phyloP scores from a whole-genome alignment of 2,329 filamentous ascomycete species.

The Arthrobotrys iridis region DNA sequence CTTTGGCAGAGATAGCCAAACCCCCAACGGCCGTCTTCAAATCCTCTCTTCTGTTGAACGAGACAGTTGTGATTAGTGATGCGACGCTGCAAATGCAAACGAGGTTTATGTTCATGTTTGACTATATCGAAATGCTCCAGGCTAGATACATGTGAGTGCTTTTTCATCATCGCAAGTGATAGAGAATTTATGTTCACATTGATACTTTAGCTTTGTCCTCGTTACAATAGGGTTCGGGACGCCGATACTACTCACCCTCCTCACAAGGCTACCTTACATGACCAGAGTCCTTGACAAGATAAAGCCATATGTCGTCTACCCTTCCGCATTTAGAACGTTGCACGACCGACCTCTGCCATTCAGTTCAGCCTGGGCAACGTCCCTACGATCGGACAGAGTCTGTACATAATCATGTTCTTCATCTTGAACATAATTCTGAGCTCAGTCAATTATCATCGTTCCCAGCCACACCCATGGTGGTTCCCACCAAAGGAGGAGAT shows the following conservation, averaged over 20 bases:
- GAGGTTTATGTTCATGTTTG: slow-evolving; percentile 49
- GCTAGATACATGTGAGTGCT: slow-evolving; percentile 40
- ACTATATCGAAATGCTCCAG: slow-evolving; percentile 50
- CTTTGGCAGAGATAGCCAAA: slow-evolving; percentile 49
- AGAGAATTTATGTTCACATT: not conserved
- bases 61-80: slow-evolving; percentile 17
- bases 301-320: slow-evolving; percentile 60
- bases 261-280: slow-evolving; percentile 59
- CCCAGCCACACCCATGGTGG: slow-evolving; percentile 30
- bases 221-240: slow-evolving; percentile 56
- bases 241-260: slow-evolving; percentile 57
- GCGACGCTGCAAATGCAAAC: slow-evolving; percentile 11
- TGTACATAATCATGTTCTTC: slow-evolving; percentile 64
- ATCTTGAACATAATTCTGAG: slow-evolving; percentile 61
- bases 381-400: slow-evolving; percentile 63
- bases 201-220: not conserved
- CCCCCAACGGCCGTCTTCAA: slow-evolving; percentile 33
- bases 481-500: slow-evolving; percentile 33
- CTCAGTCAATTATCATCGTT: slow-evolving; percentile 58
- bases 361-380: slow-evolving; percentile 61
- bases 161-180: slow-evolving; percentile 49
- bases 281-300: slow-evolving; percentile 56
- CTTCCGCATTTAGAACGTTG: slow-evolving; percentile 59
- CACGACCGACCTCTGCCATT: slow-evolving; percentile 60
- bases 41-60: not conserved